Evolutionary conservation across 257 asterid genomes (phyloP), one percentile per base, ranked within the genome.

Genomic region (Jacaranda copaia): DNA sequence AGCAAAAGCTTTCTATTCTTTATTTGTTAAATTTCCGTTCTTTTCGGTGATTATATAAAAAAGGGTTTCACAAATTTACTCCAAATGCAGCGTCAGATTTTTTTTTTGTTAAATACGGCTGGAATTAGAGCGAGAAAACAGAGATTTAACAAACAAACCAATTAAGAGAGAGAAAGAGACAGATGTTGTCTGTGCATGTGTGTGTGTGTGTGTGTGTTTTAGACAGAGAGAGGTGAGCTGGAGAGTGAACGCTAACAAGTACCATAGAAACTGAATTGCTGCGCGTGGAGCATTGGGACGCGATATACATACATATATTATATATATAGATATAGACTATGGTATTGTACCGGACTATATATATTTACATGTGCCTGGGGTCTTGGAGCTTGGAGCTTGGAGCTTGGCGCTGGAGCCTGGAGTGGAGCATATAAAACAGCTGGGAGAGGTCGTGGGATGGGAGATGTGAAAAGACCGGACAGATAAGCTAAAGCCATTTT

Each of bases 81-180:
- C 70, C 46, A 70, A 64, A 67, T 74, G 78, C 73, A 69, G 77
- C 18, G 53, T 14, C 20, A 70, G 45, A 14, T 14, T 36, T 43
- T 14, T 56, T 42, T 45, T 32, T 2, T 25, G 1, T 18, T 40
- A 62, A 64, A 70, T 55, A 46, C 62, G 55, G 81, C 64, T 72
- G 78, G 73, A 60, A 55, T 48, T 66, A 74, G 82, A 81, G 79
- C 70, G 70, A 81, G 63, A 73, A 73, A 76, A 67, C 63, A 57
- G 64, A 45, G 68, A 40, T 25, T 65, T 66, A 43, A 20, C 52
- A 14, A 8, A 19, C 36, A 45, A 53, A 61, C 49, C 19, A 48
- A 71, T 5, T 3, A n/a, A 71, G 74, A 80, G 61, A 74, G 68
- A 60, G 56, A 66, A 13, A 3, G 70, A 43, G n/a, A 81, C 5